Base-by-base conservation (phyloP, 1,139 yeast species). In the Zhuliangozyma parablackwelliae region DNA sequence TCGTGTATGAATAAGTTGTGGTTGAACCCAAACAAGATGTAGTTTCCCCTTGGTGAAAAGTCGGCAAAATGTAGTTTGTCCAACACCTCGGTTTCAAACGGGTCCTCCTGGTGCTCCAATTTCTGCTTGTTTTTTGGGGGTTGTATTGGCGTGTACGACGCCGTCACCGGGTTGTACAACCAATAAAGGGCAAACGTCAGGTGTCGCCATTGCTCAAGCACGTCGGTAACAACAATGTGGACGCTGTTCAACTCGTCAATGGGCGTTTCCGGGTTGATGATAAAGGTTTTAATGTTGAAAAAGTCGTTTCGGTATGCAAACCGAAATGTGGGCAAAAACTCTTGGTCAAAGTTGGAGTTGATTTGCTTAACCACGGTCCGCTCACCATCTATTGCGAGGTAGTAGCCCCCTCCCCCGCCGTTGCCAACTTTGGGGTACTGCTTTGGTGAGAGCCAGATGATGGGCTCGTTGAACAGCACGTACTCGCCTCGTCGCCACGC, bases 1-100 rank as follows among this genome's bases (percentile, higher is more conserved):
- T 68, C 53, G 37, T 74, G 68, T 11, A 85, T 38, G 45, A 52
- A 69, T 7, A 70, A 54, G 44, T 70, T 58, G 47, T 69, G 67
- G 31, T 66, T 56, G 41, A 48, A 53, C 6, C 68, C 65, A 45
- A 63, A 69, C 1, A 67, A 54, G 10, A 70, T 47, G 24, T 52
- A 48, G 10, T 55, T 48, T 4, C 74, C 72, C 29, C 55, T 50
- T 1, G 75, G 74, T n/a, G 71, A 59, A 40, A 68, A 69, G 29
- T 60, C 55, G 2, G 65, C 75, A 48, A 64, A 70, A 38, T 69
- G 72, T n/a, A 70, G 51, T 39, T 63, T 64, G 10, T 44, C 43
- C 16, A 61, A 45, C 2, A 33, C 39, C 27, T 43, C 39, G 5
- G 7, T 26, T 26, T 28, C 36, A 28, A 28, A 30, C 13, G 37